A percentile compares a stretch with the other conserved stretches of the same genome.
Conservation (phyloP, 208 protist genomes). For the Angomonas deanei region DNA sequence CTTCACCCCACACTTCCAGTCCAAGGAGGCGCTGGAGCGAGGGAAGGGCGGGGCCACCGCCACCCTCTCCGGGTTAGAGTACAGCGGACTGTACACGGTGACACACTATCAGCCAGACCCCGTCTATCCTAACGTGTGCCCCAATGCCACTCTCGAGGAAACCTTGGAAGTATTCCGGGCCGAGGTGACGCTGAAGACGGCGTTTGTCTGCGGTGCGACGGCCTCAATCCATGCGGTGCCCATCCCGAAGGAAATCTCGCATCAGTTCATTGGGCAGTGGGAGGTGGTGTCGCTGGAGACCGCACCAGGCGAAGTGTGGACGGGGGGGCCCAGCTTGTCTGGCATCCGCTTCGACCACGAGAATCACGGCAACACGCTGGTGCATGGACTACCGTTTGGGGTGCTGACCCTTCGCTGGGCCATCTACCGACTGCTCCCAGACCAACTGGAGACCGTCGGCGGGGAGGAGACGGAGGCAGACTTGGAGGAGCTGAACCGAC, state of each 20-base stretch:
- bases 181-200: constrained; percentile 47
- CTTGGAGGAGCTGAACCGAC: not conserved
- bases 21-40: constrained; percentile 33
- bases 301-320: constrained; percentile 42
- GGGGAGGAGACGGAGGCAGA: constrained; percentile 6
- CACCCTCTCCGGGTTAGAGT: constrained; percentile 42
- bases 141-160: constrained; percentile 43
- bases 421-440: constrained; percentile 39
- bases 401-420: constrained; percentile 81
- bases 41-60: constrained; percentile 48
- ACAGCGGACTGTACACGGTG: constrained; percentile 76
- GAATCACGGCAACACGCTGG: constrained; percentile 35
- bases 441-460: not conserved
- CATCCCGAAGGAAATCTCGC: constrained; percentile 48
- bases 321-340: constrained; percentile 40
- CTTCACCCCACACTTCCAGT: constrained; percentile 32
- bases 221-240: constrained; percentile 60
- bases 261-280: constrained; percentile 70
- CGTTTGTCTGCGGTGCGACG: constrained; percentile 65
- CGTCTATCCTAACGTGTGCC: constrained; percentile 52
- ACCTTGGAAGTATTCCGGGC: constrained; percentile 75
- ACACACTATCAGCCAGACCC: constrained; percentile 55
- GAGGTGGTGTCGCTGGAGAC: constrained; percentile 79
- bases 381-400: constrained; percentile 78
- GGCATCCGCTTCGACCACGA: constrained; percentile 58